Percentiles rank a stretch among this genome's conserved stretches.
Evolutionary conservation across 805 yeast genomes (phyloP).

Genomic region (Hanseniaspora mollemarum): DNA sequence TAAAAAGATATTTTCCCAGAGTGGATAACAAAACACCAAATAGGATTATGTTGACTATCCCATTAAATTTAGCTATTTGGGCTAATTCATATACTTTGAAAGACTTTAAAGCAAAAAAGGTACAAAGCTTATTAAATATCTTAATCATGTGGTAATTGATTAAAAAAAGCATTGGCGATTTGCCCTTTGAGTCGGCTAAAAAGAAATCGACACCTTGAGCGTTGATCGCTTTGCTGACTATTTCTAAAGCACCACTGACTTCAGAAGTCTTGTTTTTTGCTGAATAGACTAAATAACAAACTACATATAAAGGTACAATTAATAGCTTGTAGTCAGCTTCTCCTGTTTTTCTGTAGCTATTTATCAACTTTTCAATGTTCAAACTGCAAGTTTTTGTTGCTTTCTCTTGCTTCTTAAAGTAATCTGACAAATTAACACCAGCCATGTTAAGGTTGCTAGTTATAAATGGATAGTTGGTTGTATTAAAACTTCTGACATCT

Average conservation of each 20-base stretch:
- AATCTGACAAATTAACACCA: not conserved
- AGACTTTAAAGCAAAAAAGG: not conserved
- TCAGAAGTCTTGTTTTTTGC: not conserved
- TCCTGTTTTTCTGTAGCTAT: not conserved
- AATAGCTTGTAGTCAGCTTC: not conserved
- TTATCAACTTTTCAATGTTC: not conserved
- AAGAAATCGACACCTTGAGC: not conserved
- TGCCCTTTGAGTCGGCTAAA: slow-evolving; percentile 10
- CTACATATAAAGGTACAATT: slow-evolving; percentile 3
- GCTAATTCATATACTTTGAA: slow-evolving; percentile 1
- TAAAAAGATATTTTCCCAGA: slow-evolving; percentile 3
- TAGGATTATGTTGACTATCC: not conserved
- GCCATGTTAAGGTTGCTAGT: not conserved
- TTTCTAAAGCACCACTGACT: not conserved
- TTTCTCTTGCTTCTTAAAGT: not conserved
- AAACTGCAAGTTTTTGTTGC: not conserved
- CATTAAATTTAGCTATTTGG: not conserved
- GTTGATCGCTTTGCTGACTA: not conserved
- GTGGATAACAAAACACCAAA: not conserved
- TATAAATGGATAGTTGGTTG: not conserved
- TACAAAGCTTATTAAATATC: not conserved
- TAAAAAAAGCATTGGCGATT: slow-evolving; percentile 10
- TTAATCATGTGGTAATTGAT: not conserved
- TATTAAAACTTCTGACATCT: not conserved
- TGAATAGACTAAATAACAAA: not conserved